Conservation (phyloP, 2,329 filamentous ascomycete genomes). For the Pseudogymnoascus sp. region DNA sequence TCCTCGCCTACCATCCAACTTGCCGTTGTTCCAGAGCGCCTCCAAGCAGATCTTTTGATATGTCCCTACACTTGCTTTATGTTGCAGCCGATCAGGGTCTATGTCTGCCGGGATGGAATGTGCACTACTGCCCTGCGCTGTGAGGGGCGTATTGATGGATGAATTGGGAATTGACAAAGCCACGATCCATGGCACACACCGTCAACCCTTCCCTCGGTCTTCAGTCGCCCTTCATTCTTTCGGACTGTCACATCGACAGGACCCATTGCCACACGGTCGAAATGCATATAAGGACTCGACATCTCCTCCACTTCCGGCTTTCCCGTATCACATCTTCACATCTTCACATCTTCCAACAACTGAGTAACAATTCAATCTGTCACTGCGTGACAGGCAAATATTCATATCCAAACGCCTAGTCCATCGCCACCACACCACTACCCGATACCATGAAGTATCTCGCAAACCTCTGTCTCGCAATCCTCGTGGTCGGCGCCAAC, state of each 20-base stretch:
- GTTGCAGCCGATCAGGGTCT: neutral
- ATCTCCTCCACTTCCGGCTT: neutral
- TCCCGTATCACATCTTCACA: neutral
- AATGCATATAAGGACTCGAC: conserved; percentile 7
- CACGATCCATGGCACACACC: neutral
- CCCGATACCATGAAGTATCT: conserved; percentile 40
- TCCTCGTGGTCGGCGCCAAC: conserved; percentile 33
- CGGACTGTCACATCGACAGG: neutral
- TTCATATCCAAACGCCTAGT: conserved; percentile 13
- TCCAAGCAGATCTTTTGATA: neutral
- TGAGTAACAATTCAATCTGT: conserved; percentile 12
- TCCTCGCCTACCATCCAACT: neutral
- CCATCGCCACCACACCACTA: conserved; percentile 9
- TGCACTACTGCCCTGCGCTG: neutral
- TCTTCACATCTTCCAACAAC: neutral
- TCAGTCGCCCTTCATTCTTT: neutral
- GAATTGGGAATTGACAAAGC: neutral
- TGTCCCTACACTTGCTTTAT: neutral
- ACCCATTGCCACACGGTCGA: neutral
- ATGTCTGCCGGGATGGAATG: neutral
- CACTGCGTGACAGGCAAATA: conserved; percentile 13
- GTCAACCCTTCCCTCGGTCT: neutral
- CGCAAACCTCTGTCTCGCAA: conserved; percentile 32
- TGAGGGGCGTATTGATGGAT: neutral
- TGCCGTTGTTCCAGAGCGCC: neutral